Conservation (phyloP, 202 grass and related monocot genomes). For the Zoysia matrella region DNA sequence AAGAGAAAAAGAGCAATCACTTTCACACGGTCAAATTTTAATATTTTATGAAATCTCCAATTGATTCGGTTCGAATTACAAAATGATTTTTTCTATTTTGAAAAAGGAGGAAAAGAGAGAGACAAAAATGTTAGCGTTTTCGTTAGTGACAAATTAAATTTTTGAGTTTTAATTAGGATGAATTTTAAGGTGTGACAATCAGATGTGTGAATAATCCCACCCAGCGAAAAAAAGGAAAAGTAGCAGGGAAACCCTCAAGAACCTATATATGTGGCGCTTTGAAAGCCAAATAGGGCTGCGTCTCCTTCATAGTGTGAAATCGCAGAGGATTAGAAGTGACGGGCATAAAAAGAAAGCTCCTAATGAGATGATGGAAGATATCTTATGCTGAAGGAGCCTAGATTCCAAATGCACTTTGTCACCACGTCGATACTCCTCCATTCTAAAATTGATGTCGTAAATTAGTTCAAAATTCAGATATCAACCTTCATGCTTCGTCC, state of each 20-base stretch:
- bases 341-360: conserved; percentile 15
- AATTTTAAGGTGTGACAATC: too few relatives aligned
- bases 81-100: too few relatives aligned
- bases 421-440: conserved; percentile 11
- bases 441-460: too few relatives aligned
- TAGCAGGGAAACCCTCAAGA: not conserved
- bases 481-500: not conserved
- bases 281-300: not conserved
- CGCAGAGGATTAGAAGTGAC: conserved; percentile 25
- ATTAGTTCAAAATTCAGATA: not conserved
- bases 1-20: too few relatives aligned
- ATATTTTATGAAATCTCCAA: too few relatives aligned
- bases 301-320: not conserved
- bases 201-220: conserved; percentile 9
- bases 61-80: too few relatives aligned
- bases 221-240: not conserved
- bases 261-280: conserved; percentile 1
- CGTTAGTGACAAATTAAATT: too few relatives aligned
- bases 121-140: too few relatives aligned
- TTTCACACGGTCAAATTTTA: too few relatives aligned
- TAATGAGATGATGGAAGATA: not conserved
- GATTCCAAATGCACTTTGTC: conserved; percentile 37
- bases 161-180: too few relatives aligned
- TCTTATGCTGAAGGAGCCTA: conserved; percentile 27
- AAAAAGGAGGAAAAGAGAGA: too few relatives aligned